Percentiles rank a stretch among this genome's conserved stretches.
These are phyloP conservation scores for Mariannaea sp. DNA, from an alignment of 2,329 filamentous ascomycete species.

Conservation along the genomic window DNA sequence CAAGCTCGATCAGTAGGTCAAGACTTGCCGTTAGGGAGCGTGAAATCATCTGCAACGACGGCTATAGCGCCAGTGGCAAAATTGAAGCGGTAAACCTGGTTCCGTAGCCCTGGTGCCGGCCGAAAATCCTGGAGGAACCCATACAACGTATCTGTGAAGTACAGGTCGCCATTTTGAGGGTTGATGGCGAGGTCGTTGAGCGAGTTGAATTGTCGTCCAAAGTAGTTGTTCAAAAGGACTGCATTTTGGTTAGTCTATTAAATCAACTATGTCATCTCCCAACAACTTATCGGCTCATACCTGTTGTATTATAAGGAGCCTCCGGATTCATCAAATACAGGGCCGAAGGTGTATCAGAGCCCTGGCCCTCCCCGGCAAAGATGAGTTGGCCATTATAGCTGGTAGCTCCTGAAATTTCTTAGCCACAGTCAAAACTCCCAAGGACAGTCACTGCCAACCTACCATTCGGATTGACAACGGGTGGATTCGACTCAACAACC, in stretches of 20 bases:
- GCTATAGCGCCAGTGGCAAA: constrained; percentile 55
- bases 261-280: accelerated
- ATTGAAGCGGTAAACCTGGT: constrained; percentile 64
- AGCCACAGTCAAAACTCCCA: no score
- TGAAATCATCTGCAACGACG: constrained; percentile 62
- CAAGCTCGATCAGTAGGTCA: accelerated
- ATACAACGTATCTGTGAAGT: constrained; percentile 67
- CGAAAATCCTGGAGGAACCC: constrained; percentile 64
- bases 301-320: constrained; percentile 56
- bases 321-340: constrained; percentile 37
- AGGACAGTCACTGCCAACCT: constrained; percentile 24
- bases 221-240: constrained; percentile 63
- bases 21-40: constrained; percentile 54
- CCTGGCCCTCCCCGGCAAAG: constrained; percentile 57
- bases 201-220: constrained; percentile 63
- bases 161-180: constrained; percentile 60
- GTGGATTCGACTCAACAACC: constrained; percentile 48
- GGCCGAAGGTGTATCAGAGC: constrained; percentile 39
- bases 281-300: constrained; percentile 37
- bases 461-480: constrained; percentile 58
- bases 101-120: constrained; percentile 55
- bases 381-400: constrained; percentile 56
- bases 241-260: neutral
- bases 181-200: constrained; percentile 63
- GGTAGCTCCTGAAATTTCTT: constrained; percentile 47